A percentile compares a stretch with the other conserved stretches of the same genome.
Conservation (phyloP, 805 yeast genomes). For the Metschnikowia cubensis region DNA sequence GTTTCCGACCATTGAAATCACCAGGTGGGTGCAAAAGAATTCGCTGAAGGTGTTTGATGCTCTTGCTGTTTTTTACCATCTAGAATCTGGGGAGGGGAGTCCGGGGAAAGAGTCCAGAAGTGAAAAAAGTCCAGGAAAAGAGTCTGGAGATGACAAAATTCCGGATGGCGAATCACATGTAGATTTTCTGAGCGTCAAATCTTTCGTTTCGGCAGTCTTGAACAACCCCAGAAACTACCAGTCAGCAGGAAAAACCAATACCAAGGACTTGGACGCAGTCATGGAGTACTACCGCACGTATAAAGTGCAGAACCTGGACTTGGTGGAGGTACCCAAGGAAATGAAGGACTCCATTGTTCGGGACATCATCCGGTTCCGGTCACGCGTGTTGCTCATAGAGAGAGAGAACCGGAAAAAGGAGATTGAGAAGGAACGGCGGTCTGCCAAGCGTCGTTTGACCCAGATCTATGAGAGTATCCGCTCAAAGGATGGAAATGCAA, state of each 20-base stretch:
- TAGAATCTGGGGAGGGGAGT: not conserved
- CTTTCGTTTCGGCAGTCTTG: slow-evolving; percentile 8
- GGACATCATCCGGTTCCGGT: slow-evolving; percentile 54
- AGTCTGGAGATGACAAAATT: no score
- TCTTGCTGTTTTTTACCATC: slow-evolving; percentile 11
- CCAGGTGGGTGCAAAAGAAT: slow-evolving; percentile 15
- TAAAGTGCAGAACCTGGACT: slow-evolving; percentile 53
- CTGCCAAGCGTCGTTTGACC: slow-evolving; percentile 46
- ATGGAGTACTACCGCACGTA: slow-evolving; percentile 38
- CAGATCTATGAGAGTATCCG: slow-evolving; percentile 39
- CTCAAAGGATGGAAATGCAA: no score
- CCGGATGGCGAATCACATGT: no score
- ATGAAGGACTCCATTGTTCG: slow-evolving; percentile 49
- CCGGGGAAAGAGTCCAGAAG: not conserved
- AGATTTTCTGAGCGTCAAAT: not conserved
- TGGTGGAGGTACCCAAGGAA: slow-evolving; percentile 53
- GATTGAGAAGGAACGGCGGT: slow-evolving; percentile 43
- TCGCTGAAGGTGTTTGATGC: slow-evolving; percentile 1
- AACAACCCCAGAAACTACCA: slow-evolving; percentile 20
- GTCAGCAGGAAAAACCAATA: slow-evolving; percentile 20
- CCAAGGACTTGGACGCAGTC: slow-evolving; percentile 35
- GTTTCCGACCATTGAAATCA: slow-evolving; percentile 17
- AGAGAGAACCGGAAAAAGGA: slow-evolving; percentile 48
- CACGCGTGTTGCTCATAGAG: slow-evolving; percentile 51
- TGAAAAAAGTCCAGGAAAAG: no score